Conservation (phyloP, 352 stramenopile species). For the Thraustotheca clavata region DNA sequence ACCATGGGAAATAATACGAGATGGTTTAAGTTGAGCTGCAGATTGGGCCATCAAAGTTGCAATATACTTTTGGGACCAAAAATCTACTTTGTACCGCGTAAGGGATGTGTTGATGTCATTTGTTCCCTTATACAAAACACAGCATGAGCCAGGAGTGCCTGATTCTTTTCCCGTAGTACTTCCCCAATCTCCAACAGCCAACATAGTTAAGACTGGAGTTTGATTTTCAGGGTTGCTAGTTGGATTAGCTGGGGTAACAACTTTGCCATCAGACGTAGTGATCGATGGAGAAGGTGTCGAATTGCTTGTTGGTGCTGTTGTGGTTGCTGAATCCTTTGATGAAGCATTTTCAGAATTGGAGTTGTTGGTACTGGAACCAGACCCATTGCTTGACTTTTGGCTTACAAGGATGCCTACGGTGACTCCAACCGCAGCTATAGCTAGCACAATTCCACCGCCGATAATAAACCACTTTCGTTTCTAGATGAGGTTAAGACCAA, state of each 20-base stretch:
- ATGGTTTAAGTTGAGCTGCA: conserved; percentile 25
- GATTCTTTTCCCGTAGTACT: conserved; percentile 28
- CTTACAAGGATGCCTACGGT: not conserved
- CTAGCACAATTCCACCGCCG: not conserved
- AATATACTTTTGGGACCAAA: conserved; percentile 36
- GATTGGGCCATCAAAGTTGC: conserved; percentile 31
- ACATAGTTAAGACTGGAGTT: conserved; percentile 26
- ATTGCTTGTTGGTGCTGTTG: not conserved
- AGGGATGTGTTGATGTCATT: conserved; percentile 14
- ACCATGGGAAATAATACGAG: conserved; percentile 33
- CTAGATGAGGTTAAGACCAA: too few species aligned
- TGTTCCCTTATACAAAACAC: conserved; percentile 25
- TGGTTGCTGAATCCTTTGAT: not conserved
- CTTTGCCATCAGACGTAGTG: not conserved
- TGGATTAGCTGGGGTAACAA: not conserved
- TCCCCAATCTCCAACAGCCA: conserved; percentile 42
- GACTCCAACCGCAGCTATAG: not conserved
- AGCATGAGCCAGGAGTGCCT: conserved; percentile 33
- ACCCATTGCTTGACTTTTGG: not conserved
- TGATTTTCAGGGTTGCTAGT: conserved; percentile 4
- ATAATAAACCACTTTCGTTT: not conserved
- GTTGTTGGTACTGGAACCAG: not conserved
- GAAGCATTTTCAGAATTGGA: not conserved
- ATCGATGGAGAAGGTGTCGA: not conserved
- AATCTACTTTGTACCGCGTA: conserved; percentile 25